These are phyloP conservation scores for Pleurotus djamor DNA, from an alignment of 768 basidiomycete species.

Conservation along the genomic window DNA sequence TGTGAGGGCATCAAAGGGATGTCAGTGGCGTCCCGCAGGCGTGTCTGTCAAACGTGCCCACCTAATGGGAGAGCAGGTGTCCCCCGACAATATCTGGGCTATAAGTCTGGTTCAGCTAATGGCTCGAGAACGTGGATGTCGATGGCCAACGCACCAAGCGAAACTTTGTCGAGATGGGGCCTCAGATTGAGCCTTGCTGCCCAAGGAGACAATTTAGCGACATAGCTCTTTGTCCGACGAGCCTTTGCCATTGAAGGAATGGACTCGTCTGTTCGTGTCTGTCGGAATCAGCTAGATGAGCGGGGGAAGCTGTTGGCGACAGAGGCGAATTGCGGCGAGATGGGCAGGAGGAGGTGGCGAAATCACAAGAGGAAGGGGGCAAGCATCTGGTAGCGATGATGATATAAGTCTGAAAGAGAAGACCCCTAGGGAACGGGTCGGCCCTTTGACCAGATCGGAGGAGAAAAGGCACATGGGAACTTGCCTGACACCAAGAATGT, in stretches of 20 bases:
- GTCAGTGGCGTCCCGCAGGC: not conserved
- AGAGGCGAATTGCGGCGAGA: too few relatives aligned
- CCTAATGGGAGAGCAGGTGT: conserved; percentile 37
- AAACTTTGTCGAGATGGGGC: conserved; percentile 18
- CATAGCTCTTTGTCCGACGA: conserved; percentile 10
- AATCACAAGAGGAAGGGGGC: conserved; percentile 1
- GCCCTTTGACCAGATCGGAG: not conserved
- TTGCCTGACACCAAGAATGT: conserved; percentile 5
- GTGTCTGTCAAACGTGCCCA: conserved; percentile 10
- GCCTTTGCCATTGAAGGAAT: not conserved
- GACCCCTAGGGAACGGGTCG: conserved; percentile 2
- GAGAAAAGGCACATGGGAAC: conserved; percentile 4
- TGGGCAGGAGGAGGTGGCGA: not conserved
- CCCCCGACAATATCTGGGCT: conserved; percentile 32
- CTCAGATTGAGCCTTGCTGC: conserved; percentile 20
- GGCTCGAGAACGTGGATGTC: not conserved
- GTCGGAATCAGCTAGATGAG: too few relatives aligned
- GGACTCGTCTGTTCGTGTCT: too few relatives aligned
- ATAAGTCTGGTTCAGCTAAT: conserved; percentile 5
- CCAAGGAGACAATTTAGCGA: conserved; percentile 16
- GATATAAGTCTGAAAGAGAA: not conserved
- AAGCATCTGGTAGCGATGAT: not conserved
- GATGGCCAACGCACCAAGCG: conserved; percentile 13
- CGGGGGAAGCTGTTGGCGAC: too few relatives aligned
- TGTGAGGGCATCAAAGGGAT: not conserved